phyloP scores from a whole-genome alignment of 139 green algal species.

The Monoraphidium neglectum region DNA sequence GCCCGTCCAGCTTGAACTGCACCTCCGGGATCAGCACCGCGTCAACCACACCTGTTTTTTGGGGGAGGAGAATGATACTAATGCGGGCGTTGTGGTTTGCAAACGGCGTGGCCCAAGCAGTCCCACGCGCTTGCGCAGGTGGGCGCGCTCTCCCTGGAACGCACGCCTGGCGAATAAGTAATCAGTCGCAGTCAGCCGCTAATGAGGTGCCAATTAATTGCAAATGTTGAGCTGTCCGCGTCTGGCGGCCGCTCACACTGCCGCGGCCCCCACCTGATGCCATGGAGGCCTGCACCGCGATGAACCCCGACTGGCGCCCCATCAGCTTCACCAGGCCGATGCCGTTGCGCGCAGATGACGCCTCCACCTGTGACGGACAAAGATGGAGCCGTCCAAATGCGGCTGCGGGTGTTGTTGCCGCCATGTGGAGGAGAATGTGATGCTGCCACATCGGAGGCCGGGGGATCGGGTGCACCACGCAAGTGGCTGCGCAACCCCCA shows the following conservation, averaged over 20 bases:
- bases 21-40: constrained; percentile 95
- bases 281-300: constrained; percentile 95
- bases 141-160: too few species aligned
- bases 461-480: too few species aligned
- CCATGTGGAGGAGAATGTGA: too few species aligned
- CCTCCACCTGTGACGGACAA: constrained; percentile 69
- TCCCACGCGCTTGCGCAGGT: too few species aligned
- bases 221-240: too few species aligned
- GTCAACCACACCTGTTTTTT: constrained; percentile 83
- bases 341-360: constrained; percentile 72
- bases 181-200: background rate
- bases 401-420: too few species aligned
- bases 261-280: constrained; percentile 57
- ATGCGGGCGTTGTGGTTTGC: background rate
- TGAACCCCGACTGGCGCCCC: constrained; percentile 96
- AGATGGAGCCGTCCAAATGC: background rate
- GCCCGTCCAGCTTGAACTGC: constrained; percentile 83
- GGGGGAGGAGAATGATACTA: background rate
- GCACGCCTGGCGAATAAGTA: too few species aligned
- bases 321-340: constrained; percentile 99
- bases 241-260: constrained; percentile 7
- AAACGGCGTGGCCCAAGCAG: background rate
- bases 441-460: too few species aligned
- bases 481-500: too few species aligned
- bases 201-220: too few species aligned